These are phyloP conservation scores for Exophiala alcalophila DNA, from an alignment of 2,329 filamentous ascomycete species.

Conservation along the genomic window DNA sequence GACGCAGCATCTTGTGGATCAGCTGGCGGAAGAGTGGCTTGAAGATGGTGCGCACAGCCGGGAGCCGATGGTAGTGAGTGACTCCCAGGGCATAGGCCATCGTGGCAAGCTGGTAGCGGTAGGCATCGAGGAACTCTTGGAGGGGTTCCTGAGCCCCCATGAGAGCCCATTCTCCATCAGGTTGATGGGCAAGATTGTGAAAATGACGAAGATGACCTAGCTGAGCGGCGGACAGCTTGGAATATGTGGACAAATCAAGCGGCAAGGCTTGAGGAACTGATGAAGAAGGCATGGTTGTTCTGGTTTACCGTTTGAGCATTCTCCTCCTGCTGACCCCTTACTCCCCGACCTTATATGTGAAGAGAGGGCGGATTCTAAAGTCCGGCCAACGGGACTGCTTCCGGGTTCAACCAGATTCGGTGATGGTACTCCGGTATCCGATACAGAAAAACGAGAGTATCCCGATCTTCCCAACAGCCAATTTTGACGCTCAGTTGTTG, in stretches of 20 bases:
- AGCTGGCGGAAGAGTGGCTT: slow-evolving; percentile 36
- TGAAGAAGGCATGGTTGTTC: slow-evolving; percentile 5
- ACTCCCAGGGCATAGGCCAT: slow-evolving; percentile 41
- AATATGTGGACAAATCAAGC: slow-evolving; percentile 23
- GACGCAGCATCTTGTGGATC: slow-evolving; percentile 44
- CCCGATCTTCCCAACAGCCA: too few relatives aligned
- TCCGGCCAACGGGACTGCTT: too few relatives aligned
- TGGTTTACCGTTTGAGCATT: too few relatives aligned
- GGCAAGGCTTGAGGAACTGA: slow-evolving; percentile 1
- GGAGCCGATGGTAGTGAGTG: slow-evolving; percentile 42
- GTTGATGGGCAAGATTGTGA: slow-evolving; percentile 22
- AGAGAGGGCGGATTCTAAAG: too few relatives aligned
- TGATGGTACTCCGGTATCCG: too few relatives aligned
- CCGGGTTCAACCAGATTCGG: too few relatives aligned
- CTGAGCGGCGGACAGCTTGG: slow-evolving; percentile 21
- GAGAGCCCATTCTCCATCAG: slow-evolving; percentile 24
- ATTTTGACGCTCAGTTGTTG: too few relatives aligned
- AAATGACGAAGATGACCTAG: slow-evolving; percentile 24
- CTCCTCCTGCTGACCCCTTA: too few relatives aligned
- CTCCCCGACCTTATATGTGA: too few relatives aligned
- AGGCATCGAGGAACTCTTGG: slow-evolving; percentile 37
- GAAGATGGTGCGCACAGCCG: slow-evolving; percentile 37
- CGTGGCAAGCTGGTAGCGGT: slow-evolving; percentile 43
- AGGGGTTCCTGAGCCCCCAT: slow-evolving; percentile 33
- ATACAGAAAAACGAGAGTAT: too few relatives aligned